These are phyloP conservation scores for peach (Prunus persica) DNA, from an alignment of 306 rosid genomes.

Conservation along the genomic window Prunus_persica_NCBIv2 NC_034009.1:38700001-38700500, in stretches of 20 bases:
- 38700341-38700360: slow-evolving; percentile 59
- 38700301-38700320: slow-evolving; percentile 82
- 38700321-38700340: slow-evolving; percentile 61
- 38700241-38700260: slow-evolving; percentile 75
- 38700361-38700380: slow-evolving; percentile 76
- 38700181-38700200: slow-evolving; percentile 53
- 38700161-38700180: slow-evolving; percentile 48
- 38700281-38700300: slow-evolving; percentile 61
- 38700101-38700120: slow-evolving; percentile 69
- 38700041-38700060: slow-evolving; percentile 37
- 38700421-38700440: slow-evolving; percentile 58
- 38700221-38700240: slow-evolving; percentile 62
- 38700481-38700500: slow-evolving; percentile 57
- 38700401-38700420: slow-evolving; percentile 53
- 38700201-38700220: slow-evolving; percentile 38
- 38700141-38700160: slow-evolving; percentile 60
- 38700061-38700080: slow-evolving; percentile 83
- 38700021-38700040: slow-evolving; percentile 57
- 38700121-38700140: slow-evolving; percentile 62
- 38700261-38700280: slow-evolving; percentile 81
- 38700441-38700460: slow-evolving; percentile 55
- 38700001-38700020: slow-evolving; percentile 72
- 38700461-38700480: slow-evolving; percentile 40
- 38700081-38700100: slow-evolving; percentile 65
- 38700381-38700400: slow-evolving; percentile 57